These are phyloP conservation scores for Phaeotremella skinneri DNA, from an alignment of 768 basidiomycete genomes.

Conservation along the genomic window DNA sequence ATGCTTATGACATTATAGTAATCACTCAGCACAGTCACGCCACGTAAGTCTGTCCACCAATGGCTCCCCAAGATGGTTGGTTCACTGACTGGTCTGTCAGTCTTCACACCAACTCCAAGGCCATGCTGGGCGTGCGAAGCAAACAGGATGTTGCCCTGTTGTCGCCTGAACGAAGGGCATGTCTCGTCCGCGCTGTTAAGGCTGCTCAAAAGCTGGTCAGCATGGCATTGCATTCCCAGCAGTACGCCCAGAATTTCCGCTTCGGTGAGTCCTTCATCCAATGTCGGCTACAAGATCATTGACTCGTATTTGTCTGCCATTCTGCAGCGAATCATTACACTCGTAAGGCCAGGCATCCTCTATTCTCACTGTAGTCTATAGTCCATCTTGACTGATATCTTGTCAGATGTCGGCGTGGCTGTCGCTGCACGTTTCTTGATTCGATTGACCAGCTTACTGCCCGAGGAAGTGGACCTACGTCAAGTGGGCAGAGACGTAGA, in stretches of 20 bases:
- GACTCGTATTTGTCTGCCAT: background rate
- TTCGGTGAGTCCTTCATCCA: constrained; percentile 9
- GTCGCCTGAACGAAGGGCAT: constrained; percentile 4
- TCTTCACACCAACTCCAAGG: constrained; percentile 6
- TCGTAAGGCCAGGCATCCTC: background rate
- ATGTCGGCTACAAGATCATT: background rate
- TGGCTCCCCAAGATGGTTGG: background rate
- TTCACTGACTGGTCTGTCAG: background rate
- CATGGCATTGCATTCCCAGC: constrained; percentile 7
- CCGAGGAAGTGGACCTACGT: constrained; percentile 16
- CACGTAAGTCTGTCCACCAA: constrained; percentile 1
- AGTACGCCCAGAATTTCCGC: constrained; percentile 8
- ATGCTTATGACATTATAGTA: constrained; percentile 12
- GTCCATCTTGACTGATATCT: background rate
- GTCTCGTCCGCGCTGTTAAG: constrained; percentile 8
- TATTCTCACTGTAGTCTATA: background rate
- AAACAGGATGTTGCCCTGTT: constrained; percentile 8
- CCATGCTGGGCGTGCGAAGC: constrained; percentile 6
- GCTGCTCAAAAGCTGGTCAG: constrained; percentile 14
- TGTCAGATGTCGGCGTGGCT: constrained; percentile 13
- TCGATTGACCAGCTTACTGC: constrained; percentile 18
- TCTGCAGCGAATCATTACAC: constrained; percentile 12
- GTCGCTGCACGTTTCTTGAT: constrained; percentile 19
- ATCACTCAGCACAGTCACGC: constrained; percentile 16
- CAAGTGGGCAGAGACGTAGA: constrained; percentile 21